A percentile compares a stretch with the other conserved stretches of the same genome.
Evolutionary conservation across 176 grass and related monocot genomes (phyloP).

Genomic region (Triticum monococcum): DNA sequence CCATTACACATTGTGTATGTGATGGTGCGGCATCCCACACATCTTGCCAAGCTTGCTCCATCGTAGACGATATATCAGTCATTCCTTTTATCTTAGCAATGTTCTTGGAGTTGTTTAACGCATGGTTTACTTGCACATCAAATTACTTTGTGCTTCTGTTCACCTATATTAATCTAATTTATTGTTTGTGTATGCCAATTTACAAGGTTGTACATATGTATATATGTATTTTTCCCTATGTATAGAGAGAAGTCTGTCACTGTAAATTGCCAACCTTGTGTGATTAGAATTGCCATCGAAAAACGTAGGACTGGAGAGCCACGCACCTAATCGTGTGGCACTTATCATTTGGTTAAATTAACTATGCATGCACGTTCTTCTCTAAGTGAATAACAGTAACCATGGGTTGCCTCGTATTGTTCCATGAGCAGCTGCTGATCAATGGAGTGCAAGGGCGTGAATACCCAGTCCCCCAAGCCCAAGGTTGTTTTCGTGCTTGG

Average conservation of each 20-base stretch:
- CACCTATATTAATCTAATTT: not conserved
- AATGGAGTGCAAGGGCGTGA: not conserved
- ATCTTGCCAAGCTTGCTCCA: not conserved
- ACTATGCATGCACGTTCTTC: not conserved
- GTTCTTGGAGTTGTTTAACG: not conserved
- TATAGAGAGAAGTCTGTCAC: too few species aligned
- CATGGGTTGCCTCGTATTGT: not conserved
- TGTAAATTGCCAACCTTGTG: too few species aligned
- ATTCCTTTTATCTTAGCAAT: not conserved
- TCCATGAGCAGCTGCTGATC: not conserved
- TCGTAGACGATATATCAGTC: too few species aligned
- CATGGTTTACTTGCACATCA: not conserved
- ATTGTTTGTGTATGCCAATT: not conserved
- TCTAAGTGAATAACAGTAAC: not conserved
- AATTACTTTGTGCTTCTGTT: not conserved
- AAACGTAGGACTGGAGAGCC: too few species aligned
- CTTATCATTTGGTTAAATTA: not conserved
- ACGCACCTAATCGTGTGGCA: too few species aligned
- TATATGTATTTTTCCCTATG: too few species aligned
- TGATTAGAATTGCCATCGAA: too few species aligned
- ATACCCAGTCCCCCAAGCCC: constrained; percentile 3
- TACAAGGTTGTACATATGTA: not conserved
- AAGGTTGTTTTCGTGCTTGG: constrained; percentile 71
- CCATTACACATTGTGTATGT: not conserved
- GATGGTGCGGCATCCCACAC: not conserved